Evolutionary conservation across 1,139 yeast genomes (phyloP).

Genomic region (Geotrichum reessii): DNA sequence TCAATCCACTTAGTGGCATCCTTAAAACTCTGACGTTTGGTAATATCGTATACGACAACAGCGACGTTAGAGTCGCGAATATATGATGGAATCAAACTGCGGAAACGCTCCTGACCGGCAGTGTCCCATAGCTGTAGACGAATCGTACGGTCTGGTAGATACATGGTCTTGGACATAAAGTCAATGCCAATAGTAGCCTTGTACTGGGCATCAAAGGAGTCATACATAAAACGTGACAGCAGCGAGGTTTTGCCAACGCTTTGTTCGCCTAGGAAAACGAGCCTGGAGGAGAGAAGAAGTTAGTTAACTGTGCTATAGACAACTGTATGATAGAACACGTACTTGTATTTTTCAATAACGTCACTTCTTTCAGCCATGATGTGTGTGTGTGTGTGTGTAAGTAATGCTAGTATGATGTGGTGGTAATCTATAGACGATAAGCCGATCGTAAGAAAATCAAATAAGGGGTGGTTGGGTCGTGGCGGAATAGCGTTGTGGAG

Average conservation of each 20-base stretch:
- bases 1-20: slow-evolving; percentile 74
- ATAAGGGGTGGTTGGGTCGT: background rate
- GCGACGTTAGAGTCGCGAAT: slow-evolving; percentile 97
- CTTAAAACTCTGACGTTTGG: slow-evolving; percentile 70
- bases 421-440: background rate
- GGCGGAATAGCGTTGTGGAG: background rate
- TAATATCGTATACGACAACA: slow-evolving; percentile 88
- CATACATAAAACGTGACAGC: slow-evolving; percentile 94
- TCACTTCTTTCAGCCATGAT: slow-evolving; percentile 32
- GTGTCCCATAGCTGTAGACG: slow-evolving; percentile 91
- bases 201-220: slow-evolving; percentile 88
- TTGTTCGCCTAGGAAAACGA: slow-evolving; percentile 95
- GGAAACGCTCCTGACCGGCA: slow-evolving; percentile 95
- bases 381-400: too few species aligned
- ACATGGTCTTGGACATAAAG: slow-evolving; percentile 83
- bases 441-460: background rate
- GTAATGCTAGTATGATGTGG: too few species aligned
- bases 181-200: slow-evolving; percentile 95
- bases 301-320: background rate
- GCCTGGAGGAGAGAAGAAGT: slow-evolving; percentile 48
- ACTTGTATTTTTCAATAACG: slow-evolving; percentile 38
- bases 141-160: slow-evolving; percentile 67
- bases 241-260: slow-evolving; percentile 95
- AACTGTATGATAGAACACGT: slow-evolving; percentile 20
- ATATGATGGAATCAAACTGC: slow-evolving; percentile 90